Evolutionary conservation across 2,329 filamentous ascomycete species (phyloP).

Genomic region (Aspergillus ruber): DNA sequence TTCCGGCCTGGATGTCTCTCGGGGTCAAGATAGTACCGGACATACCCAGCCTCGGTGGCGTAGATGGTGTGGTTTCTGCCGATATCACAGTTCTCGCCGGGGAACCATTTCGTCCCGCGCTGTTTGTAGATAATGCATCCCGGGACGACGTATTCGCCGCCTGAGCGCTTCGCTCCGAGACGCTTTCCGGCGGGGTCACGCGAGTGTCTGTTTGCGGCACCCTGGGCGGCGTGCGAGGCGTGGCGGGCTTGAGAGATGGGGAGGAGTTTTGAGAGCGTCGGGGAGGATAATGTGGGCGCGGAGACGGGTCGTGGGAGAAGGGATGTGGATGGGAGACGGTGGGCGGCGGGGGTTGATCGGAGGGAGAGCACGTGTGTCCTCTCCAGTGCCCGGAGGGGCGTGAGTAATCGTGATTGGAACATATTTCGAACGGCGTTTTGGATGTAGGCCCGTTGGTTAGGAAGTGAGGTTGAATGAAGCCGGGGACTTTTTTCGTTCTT

Average conservation of each 20-base stretch:
- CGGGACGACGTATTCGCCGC: conserved; percentile 87
- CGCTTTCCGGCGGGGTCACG: conserved; percentile 74
- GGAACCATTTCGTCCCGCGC: conserved; percentile 87
- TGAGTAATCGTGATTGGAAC: conserved; percentile 38
- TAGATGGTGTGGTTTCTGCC: conserved; percentile 96
- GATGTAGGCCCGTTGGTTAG: neutral
- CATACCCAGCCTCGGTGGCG: conserved; percentile 76
- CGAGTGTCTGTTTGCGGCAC: conserved; percentile 59
- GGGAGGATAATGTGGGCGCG: conserved; percentile 18
- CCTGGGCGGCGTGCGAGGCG: conserved; percentile 60
- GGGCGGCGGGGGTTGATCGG: conserved; percentile 18
- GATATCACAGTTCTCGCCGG: conserved; percentile 91
- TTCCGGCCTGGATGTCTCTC: conserved; percentile 74
- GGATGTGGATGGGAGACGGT: conserved; percentile 19
- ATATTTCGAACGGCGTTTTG: conserved; percentile 16
- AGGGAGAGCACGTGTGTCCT: conserved; percentile 26
- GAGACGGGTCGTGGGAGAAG: conserved; percentile 24
- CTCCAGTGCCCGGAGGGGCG: conserved; percentile 34
- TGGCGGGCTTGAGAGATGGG: conserved; percentile 48
- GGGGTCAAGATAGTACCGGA: conserved; percentile 94
- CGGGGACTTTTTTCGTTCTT: conserved; percentile 14
- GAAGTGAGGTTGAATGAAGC: neutral
- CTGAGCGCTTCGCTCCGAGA: conserved; percentile 86
- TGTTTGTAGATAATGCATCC: conserved; percentile 99
- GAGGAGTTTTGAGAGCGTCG: conserved; percentile 19